These are phyloP conservation scores for Beauveria brongniartii DNA, from an alignment of 2,329 filamentous ascomycete species.

Conservation along the genomic window DNA sequence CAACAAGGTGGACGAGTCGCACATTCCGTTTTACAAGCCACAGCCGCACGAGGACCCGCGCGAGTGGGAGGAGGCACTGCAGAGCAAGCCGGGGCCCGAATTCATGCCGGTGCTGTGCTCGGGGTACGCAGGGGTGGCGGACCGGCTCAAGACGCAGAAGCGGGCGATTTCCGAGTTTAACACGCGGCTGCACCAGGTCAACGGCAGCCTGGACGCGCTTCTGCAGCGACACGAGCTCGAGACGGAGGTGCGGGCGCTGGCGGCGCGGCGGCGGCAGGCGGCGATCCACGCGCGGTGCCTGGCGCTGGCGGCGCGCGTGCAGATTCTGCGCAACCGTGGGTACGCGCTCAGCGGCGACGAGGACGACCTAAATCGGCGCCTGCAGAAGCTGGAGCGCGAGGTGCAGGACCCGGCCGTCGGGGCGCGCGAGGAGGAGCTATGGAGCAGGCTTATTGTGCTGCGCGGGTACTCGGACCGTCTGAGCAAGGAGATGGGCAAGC, in stretches of 20 bases:
- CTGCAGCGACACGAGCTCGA: constrained; percentile 70
- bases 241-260: constrained; percentile 64
- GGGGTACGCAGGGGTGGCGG: constrained; percentile 64
- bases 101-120: constrained; percentile 70
- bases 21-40: constrained; percentile 69
- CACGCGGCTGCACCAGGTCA: constrained; percentile 68
- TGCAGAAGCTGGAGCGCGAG: constrained; percentile 59
- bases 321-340: constrained; percentile 71
- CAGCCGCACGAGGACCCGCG: constrained; percentile 61
- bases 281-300: constrained; percentile 66
- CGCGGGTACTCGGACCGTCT: constrained; percentile 65
- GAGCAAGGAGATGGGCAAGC: constrained; percentile 65
- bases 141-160: constrained; percentile 65
- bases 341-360: constrained; percentile 74
- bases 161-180: constrained; percentile 63
- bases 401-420: constrained; percentile 68
- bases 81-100: constrained; percentile 67
- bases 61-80: constrained; percentile 77
- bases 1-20: constrained; percentile 69
- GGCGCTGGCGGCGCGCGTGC: constrained; percentile 68
- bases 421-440: constrained; percentile 74
- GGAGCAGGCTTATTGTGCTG: constrained; percentile 71
- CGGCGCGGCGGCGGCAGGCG: constrained; percentile 64
- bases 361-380: constrained; percentile 66
- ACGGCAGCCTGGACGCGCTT: constrained; percentile 62